Base-by-base conservation (phyloP, 352 stramenopile species). In the Pythium aristosporum region DNA sequence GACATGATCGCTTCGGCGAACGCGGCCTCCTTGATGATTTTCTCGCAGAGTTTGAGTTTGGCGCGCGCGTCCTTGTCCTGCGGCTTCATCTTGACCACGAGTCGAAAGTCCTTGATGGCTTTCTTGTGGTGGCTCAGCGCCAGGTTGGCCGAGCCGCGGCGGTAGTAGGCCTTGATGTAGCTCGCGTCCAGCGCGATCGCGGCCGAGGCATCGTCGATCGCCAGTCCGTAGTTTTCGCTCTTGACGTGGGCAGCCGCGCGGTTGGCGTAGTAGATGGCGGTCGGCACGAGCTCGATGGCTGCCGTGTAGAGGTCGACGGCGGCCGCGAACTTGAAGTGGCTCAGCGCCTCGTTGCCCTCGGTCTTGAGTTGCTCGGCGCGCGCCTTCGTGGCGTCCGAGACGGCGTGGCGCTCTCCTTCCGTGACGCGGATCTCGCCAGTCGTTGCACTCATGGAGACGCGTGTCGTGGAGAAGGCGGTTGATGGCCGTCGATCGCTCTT, bases 131-230 rank as follows among this genome's bases (percentile, higher is more conserved):
- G 88, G 11, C 93, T 93, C 23, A 99, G 86, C 25, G 97, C 97
- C 67, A 98, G 94, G 48, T 99, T 85, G 28, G 98, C 97, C 52
- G 94, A 98, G 16, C 94, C 98, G 66, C 96, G 82, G 12, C 97
- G 91, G 75, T 99, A 99, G 76, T 99, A 99, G n/a, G 85, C 90
- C 86, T 99, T 99, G 49, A 98, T 77, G 72, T 99, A 99, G 18
- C 67, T 87, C 1, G 93, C 73, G 58, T 99, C 97, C 6, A 98
- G 60, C 20, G 89, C 76, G 52, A 99, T 95, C 1, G 97, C 97
- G 5, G 82, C 73, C n/a, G 94, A 96, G 12, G 97, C 96, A 68
- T 99, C 98, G 28, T 91, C 75, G 53, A 99, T 98, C 10, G 98
- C 98, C 7, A 99, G 76, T 2, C 97, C 98, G 75, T 99, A 99